Evolutionary conservation across 2,329 filamentous ascomycete species (phyloP).

Genomic region (Colletotrichum sp.): DNA sequence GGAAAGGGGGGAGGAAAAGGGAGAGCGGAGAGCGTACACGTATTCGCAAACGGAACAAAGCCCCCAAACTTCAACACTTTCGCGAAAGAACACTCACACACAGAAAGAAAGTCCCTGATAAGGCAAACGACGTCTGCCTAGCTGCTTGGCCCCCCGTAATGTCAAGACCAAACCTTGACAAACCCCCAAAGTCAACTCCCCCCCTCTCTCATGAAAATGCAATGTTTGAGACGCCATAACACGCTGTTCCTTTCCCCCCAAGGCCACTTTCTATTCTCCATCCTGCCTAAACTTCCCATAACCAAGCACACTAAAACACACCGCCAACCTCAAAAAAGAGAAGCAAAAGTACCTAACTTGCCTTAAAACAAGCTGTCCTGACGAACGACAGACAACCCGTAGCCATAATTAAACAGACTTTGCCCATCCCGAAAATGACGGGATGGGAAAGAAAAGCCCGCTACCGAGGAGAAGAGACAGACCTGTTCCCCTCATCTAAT

Average conservation of each 20-base stretch:
- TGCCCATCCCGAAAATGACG: not conserved
- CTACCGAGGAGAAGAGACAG: not conserved
- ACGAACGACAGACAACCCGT: not conserved
- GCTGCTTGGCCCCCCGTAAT: not conserved
- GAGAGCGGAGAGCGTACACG: not conserved
- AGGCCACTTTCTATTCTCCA: not conserved
- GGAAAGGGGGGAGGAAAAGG: not conserved
- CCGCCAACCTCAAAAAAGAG: not conserved
- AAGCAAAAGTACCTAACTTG: not conserved
- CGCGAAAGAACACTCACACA: not conserved
- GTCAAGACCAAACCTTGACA: not conserved
- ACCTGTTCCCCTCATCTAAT: not conserved
- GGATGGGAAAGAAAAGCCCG: not conserved
- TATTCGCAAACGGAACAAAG: conserved; percentile 8
- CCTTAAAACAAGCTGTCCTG: not conserved
- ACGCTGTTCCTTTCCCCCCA: not conserved
- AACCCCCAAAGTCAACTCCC: not conserved
- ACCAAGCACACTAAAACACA: not conserved
- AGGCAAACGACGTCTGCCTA: not conserved
- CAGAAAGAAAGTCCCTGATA: too few relatives aligned
- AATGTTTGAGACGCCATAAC: not conserved
- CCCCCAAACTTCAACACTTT: not conserved
- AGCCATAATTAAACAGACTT: not conserved
- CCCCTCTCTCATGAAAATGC: not conserved
- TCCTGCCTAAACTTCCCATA: not conserved